Conservation (phyloP, 202 grass and related monocot species). For the Bolboschoenoplectus hybrid region DNA sequence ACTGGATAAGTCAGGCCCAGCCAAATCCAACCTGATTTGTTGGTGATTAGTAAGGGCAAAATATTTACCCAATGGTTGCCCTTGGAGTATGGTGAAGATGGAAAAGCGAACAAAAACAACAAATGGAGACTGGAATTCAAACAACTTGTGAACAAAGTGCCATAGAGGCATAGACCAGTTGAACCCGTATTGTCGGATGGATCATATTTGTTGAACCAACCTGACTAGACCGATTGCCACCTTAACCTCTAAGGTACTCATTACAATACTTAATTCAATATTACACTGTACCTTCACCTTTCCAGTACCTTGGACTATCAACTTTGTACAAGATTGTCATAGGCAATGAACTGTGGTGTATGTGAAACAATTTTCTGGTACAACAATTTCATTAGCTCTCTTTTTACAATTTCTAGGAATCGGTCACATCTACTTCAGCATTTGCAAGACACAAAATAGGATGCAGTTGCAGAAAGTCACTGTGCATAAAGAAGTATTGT, state of each 20-base stretch:
- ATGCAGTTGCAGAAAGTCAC: slow-evolving; percentile 54
- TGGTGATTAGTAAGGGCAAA: too few species aligned
- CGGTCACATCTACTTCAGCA: slow-evolving; percentile 20
- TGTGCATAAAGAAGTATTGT: slow-evolving; percentile 51
- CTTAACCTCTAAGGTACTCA: not conserved
- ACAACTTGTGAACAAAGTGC: too few species aligned
- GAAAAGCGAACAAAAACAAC: not conserved
- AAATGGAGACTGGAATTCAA: not conserved
- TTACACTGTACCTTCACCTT: not conserved
- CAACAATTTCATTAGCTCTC: not conserved
- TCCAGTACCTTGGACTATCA: not conserved
- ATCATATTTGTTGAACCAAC: not conserved
- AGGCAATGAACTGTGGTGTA: not conserved
- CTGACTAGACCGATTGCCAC: not conserved
- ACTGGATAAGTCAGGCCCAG: too few species aligned
- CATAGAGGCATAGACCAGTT: not conserved
- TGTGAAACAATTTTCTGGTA: not conserved
- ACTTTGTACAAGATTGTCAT: not conserved
- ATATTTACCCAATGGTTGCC: too few species aligned
- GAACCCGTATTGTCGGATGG: not conserved
- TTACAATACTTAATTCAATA: not conserved
- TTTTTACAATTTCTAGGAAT: slow-evolving; percentile 38
- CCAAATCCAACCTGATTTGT: too few species aligned
- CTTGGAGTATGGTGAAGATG: not conserved
- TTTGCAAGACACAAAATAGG: slow-evolving; percentile 51